Percentiles rank a stretch among this genome's conserved stretches.
phyloP scores from a whole-genome alignment of 2,329 filamentous ascomycete genomes.

The Aspergillus pseudoterreus region DNA sequence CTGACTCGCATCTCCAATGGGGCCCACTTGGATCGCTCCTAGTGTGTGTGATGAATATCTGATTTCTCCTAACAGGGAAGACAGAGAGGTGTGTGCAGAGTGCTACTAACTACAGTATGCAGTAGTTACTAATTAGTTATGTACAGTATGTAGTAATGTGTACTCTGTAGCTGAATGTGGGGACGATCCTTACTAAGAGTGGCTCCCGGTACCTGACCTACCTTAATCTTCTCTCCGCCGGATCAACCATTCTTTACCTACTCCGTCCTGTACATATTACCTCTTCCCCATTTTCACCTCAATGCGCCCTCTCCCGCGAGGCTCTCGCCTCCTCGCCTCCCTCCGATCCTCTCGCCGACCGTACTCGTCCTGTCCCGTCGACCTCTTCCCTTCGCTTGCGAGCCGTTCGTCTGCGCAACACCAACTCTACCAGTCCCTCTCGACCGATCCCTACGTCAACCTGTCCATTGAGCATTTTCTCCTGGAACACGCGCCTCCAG shows the following conservation, averaged over 20 bases:
- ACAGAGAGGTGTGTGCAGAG: too few species aligned
- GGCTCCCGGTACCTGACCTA: too few species aligned
- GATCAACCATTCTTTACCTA: too few species aligned
- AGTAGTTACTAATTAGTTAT: too few species aligned
- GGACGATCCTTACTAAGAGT: too few species aligned
- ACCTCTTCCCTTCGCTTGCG: conserved; percentile 32
- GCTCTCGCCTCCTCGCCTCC: conserved; percentile 20
- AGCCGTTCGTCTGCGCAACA: conserved; percentile 32
- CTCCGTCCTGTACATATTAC: too few species aligned
- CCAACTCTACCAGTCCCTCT: conserved; percentile 70
- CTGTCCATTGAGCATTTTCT: conserved; percentile 92
- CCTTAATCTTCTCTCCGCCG: too few species aligned
- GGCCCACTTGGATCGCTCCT: background rate
- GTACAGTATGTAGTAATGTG: too few species aligned
- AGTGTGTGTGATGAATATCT: too few species aligned
- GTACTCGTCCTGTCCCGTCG: conserved; percentile 28
- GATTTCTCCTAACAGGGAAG: too few species aligned
- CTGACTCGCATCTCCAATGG: conserved; percentile 15
- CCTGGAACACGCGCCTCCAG: conserved; percentile 66
- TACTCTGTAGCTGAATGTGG: too few species aligned
- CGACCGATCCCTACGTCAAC: conserved; percentile 76
- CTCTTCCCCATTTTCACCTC: conserved; percentile 1
- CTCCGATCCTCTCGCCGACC: conserved; percentile 13
- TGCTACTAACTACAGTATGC: too few species aligned
- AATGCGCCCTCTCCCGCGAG: conserved; percentile 20